phyloP scores from a whole-genome alignment of 1,284 basidiomycete species.

The Trichosporon asahii region DNA sequence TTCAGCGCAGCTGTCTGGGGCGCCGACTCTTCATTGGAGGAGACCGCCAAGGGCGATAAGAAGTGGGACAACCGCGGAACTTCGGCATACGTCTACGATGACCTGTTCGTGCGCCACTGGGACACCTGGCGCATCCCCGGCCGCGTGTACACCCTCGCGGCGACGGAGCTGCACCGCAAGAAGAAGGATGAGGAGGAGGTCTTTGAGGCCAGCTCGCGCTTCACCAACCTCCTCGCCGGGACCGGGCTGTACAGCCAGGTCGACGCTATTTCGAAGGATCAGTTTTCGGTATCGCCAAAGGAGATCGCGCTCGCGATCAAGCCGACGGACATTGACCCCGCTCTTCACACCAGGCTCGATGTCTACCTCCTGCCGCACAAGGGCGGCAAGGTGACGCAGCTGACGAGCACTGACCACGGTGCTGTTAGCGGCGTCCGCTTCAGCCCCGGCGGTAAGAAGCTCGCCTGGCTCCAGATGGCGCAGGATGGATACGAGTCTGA shows the following conservation, averaged over 20 bases:
- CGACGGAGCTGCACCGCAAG: conserved; percentile 44
- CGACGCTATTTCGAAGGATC: conserved; percentile 75
- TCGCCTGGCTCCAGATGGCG: conserved; percentile 80
- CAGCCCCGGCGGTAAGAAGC: conserved; percentile 64
- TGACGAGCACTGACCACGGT: conserved; percentile 79
- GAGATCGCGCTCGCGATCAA: conserved; percentile 80
- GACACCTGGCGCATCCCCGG: conserved; percentile 79
- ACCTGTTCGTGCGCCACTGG: conserved; percentile 77
- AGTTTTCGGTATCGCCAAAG: conserved; percentile 57
- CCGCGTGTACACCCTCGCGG: conserved; percentile 52
- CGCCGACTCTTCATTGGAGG: conserved; percentile 64
- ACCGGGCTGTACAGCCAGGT: conserved; percentile 59
- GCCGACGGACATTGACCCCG: conserved; percentile 66
- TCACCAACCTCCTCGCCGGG: conserved; percentile 62
- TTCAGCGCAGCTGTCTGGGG: conserved; percentile 73
- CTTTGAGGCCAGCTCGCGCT: conserved; percentile 51
- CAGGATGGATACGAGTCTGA: conserved; percentile 79
- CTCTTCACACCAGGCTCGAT: conserved; percentile 56
- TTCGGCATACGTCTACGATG: conserved; percentile 73
- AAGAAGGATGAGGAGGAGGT: conserved; percentile 39
- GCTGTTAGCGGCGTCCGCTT: conserved; percentile 70
- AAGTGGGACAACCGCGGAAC: conserved; percentile 68
- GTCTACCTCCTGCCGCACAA: conserved; percentile 50
- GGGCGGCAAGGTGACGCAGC: conserved; percentile 28
- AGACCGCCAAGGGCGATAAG: conserved; percentile 65